phyloP scores from a whole-genome alignment of 169 alveolate genomes.

The Plasmodium malariae region DNA sequence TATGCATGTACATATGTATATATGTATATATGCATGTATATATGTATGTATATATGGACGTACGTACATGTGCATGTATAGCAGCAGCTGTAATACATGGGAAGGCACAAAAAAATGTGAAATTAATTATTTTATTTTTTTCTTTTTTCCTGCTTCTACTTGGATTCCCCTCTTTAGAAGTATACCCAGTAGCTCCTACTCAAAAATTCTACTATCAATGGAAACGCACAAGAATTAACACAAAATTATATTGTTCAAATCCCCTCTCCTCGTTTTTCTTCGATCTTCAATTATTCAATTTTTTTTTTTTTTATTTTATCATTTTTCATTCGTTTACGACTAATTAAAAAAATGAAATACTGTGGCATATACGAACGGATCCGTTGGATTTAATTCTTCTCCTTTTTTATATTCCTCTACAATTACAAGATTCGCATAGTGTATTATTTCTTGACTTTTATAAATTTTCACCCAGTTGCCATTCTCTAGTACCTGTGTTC shows the following conservation, averaged over 20 bases:
- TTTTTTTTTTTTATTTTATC: not conserved
- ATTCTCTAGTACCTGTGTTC: constrained; percentile 51
- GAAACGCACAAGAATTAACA: constrained; percentile 18
- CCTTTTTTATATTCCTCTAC: too few species aligned
- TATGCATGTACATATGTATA: not conserved
- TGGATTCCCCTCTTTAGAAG: constrained; percentile 18
- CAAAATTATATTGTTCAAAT: too few species aligned
- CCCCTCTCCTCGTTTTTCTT: not conserved
- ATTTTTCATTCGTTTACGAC: too few species aligned
- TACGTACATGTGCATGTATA: not conserved
- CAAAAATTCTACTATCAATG: constrained; percentile 33
- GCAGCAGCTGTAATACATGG: too few species aligned
- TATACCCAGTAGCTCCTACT: constrained; percentile 45
- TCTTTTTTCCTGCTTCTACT: not conserved
- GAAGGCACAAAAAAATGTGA: not conserved
- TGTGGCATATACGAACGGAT: too few species aligned
- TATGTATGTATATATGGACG: not conserved
- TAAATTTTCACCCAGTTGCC: not conserved
- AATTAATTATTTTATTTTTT: not conserved
- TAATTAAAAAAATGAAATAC: too few species aligned
- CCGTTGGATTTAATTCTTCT: too few species aligned
- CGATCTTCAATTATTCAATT: not conserved
- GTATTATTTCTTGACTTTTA: not conserved
- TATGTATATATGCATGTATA: not conserved
- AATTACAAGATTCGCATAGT: too few species aligned